Evolutionary conservation across 192 early-diverging fungal species (phyloP), one percentile per base, ranked within the genome.

Genomic region (Cetraspora pellucida): DNA sequence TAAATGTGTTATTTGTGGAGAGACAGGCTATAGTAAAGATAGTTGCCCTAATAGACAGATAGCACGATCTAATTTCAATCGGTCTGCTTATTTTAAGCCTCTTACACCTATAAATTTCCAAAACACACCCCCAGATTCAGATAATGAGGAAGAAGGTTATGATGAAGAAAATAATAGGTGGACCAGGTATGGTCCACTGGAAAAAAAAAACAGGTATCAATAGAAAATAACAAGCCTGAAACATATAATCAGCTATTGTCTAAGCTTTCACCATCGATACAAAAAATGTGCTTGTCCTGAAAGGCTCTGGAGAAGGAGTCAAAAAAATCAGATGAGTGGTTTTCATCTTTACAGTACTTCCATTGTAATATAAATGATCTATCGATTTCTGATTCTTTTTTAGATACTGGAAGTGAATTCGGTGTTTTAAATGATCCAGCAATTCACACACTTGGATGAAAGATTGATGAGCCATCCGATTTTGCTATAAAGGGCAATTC

Each of bases 201-300:
- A 25, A 67, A 67, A 67, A 67, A 66, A 67, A 67, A 67, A 46
- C 21, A 21, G 44, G 16, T 27, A 21, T 46, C 44, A 17, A 17
- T 44, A 49, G 45, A 25, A 47, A 10, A 21, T 10, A 68, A 28
- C 30, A 17, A 21, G 9, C 45, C 66, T 45, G 25, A 68, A 68
- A 47, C 21, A 8, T 45, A 68, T 49, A 21, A 68, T 8, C 2
- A 68, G 25, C 65, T 66, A 61, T 3, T 61, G 8, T 0, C 11
- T 1, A n/a, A 11, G 23, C n/a, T 61, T n/a, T 61, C 59, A 17
- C 21, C 28, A 61, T n/a, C 0, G 0, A 61, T 61, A 2, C 37
- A 7, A 1, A 37, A 37, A 37, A 37, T 37, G 37, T 37, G 37
- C 37, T 25, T 55, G n/a, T 63, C 21, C 27, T 25, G 13, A 30